Conservation (phyloP, 2,329 filamentous ascomycete genomes). For the Magnaporthiopsis poae region DNA sequence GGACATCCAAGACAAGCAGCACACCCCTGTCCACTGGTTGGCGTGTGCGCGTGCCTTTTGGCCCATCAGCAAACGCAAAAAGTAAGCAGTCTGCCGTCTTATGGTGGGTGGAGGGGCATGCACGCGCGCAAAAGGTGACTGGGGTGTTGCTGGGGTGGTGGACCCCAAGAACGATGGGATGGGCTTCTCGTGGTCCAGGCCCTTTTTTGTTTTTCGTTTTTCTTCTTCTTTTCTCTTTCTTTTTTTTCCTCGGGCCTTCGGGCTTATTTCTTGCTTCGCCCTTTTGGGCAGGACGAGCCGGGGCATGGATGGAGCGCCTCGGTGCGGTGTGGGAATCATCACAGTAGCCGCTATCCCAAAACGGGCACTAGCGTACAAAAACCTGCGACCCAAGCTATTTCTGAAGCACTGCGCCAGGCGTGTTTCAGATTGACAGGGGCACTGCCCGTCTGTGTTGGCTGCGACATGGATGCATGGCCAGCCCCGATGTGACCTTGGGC, state of each 20-base stretch:
- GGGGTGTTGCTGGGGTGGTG: background rate
- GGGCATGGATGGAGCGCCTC: background rate
- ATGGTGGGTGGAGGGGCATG: background rate
- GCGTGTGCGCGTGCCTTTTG: background rate
- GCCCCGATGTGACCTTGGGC: conserved; percentile 3
- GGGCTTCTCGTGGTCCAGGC: background rate
- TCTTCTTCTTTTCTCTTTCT: background rate
- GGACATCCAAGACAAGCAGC: background rate
- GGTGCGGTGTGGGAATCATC: background rate
- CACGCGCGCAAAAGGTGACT: background rate
- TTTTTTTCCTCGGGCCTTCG: background rate
- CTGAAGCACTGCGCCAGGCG: conserved; percentile 41
- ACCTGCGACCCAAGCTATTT: conserved; percentile 27
- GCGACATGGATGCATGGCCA: background rate
- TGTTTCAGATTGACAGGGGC: conserved; percentile 37
- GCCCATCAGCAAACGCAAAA: background rate
- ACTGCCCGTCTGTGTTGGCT: conserved; percentile 4
- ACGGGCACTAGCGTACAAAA: conserved; percentile 25
- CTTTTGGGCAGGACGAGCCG: conserved; percentile 4
- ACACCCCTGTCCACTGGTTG: background rate
- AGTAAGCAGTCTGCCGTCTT: background rate
- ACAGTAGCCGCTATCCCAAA: conserved; percentile 12
- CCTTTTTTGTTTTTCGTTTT: background rate
- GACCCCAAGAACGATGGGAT: background rate
- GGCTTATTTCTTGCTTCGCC: background rate